Conservation (phyloP, 2,329 filamentous ascomycete species). For the Trichoderma atrobrunneum region DNA sequence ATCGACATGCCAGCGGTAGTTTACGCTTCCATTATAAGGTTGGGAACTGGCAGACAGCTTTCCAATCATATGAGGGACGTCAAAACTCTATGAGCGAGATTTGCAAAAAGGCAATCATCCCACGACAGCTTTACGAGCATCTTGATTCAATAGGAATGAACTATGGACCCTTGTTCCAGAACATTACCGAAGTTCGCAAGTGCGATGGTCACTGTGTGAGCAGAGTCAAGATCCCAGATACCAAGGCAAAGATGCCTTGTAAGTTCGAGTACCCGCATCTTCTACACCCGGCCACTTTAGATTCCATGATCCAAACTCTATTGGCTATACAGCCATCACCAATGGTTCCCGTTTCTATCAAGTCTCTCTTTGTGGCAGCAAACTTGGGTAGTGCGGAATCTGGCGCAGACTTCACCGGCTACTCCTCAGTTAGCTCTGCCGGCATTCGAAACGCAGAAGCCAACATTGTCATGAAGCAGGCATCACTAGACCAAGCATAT, state of each 20-base stretch:
- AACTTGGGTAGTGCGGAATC: slow-evolving; percentile 33
- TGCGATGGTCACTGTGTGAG: slow-evolving; percentile 36
- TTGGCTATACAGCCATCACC: slow-evolving; percentile 44
- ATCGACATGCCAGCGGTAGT: slow-evolving; percentile 41
- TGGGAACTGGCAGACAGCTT: slow-evolving; percentile 22
- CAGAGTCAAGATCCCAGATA: slow-evolving; percentile 46
- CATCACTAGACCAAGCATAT: slow-evolving; percentile 31
- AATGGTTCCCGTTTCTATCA: slow-evolving; percentile 50
- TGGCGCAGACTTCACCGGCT: slow-evolving; percentile 38
- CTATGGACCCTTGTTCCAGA: slow-evolving; percentile 51
- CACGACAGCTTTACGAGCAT: slow-evolving; percentile 49
- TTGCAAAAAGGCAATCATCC: slow-evolving; percentile 36
- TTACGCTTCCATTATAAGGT: slow-evolving; percentile 31
- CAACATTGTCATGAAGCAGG: slow-evolving; percentile 43
- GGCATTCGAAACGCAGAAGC: slow-evolving; percentile 41
- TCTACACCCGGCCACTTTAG: slow-evolving; percentile 57
- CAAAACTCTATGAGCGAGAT: slow-evolving; percentile 26
- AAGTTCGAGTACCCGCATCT: slow-evolving; percentile 53
- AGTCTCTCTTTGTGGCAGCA: slow-evolving; percentile 46
- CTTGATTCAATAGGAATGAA: slow-evolving; percentile 51
- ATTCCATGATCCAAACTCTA: slow-evolving; percentile 53
- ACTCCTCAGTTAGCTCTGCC: slow-evolving; percentile 37
- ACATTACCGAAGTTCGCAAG: slow-evolving; percentile 39
- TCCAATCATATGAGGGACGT: slow-evolving; percentile 24
- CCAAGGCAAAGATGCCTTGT: slow-evolving; percentile 50